phyloP scores from a whole-genome alignment of 257 asterid species.

The Petunia axillaris region DNA sequence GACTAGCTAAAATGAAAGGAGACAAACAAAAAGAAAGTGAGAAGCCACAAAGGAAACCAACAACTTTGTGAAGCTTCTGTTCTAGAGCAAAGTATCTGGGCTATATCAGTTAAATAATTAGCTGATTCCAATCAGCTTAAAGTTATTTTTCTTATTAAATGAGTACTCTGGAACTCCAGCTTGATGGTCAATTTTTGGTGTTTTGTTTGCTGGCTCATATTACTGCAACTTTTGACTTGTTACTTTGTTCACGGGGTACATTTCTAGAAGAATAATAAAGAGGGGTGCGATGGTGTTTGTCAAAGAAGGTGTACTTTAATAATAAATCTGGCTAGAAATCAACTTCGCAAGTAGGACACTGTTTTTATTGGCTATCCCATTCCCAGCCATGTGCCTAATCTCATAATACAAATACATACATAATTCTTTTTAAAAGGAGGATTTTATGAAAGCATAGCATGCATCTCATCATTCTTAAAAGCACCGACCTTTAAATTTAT shows the following conservation, averaged over 20 bases:
- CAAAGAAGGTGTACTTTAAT: background rate
- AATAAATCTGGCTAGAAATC: background rate
- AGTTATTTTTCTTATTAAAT: background rate
- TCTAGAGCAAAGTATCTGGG: background rate
- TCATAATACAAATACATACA: background rate
- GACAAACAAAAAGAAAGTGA: background rate
- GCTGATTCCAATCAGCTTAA: background rate
- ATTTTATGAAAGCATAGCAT: too few species aligned
- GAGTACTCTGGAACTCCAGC: background rate
- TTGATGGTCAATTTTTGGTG: background rate
- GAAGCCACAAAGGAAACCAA: background rate
- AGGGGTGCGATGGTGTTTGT: background rate
- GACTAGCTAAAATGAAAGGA: background rate
- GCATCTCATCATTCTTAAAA: background rate
- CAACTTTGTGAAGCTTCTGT: conserved; percentile 11
- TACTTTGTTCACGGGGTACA: background rate
- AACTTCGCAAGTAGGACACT: too few species aligned
- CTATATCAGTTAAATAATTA: background rate
- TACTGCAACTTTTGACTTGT: background rate
- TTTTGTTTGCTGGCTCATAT: background rate
- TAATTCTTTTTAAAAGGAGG: background rate
- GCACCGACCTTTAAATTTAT: background rate
- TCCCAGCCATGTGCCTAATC: background rate
- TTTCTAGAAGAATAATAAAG: background rate
- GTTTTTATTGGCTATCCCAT: background rate